A percentile compares a stretch with the other conserved stretches of the same genome.
phyloP scores from a whole-genome alignment of 2,329 filamentous ascomycete genomes.

The Cyphellophora europaea region DNA sequence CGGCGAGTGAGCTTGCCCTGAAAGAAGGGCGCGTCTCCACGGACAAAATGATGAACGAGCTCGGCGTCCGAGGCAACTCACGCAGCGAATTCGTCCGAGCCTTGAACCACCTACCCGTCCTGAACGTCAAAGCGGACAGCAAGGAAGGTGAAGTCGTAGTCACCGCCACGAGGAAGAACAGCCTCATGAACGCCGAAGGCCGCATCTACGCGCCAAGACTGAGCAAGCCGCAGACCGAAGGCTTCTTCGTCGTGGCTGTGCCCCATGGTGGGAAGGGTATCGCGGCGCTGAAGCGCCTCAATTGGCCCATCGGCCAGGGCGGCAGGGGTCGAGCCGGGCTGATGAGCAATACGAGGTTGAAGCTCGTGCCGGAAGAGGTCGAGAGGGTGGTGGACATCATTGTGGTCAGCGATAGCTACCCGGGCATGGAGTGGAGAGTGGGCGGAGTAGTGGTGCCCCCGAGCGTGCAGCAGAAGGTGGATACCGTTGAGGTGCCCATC shows the following conservation, averaged over 20 bases:
- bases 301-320: constrained; percentile 47
- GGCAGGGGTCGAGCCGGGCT: constrained; percentile 6
- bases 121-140: constrained; percentile 13
- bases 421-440: constrained; percentile 59
- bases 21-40: constrained; percentile 12
- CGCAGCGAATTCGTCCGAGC: constrained; percentile 40
- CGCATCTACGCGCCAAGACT: constrained; percentile 81
- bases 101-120: constrained; percentile 25
- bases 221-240: constrained; percentile 89
- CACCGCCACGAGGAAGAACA: constrained; percentile 13
- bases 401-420: constrained; percentile 80
- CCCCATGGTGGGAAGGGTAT: constrained; percentile 40
- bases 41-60: constrained; percentile 18
- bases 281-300: constrained; percentile 73
- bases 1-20: constrained; percentile 14
- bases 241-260: constrained; percentile 77
- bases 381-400: constrained; percentile 53
- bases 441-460: constrained; percentile 41
- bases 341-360: constrained; percentile 7
- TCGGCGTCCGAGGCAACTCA: constrained; percentile 17
- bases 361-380: constrained; percentile 16
- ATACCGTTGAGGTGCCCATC: constrained; percentile 15
- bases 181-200: constrained; percentile 47
- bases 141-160: constrained; percentile 16
- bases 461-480: constrained; percentile 9